Evolutionary conservation across 1,139 yeast genomes (phyloP).

Genomic region (Protomyces inundatus): DNA sequence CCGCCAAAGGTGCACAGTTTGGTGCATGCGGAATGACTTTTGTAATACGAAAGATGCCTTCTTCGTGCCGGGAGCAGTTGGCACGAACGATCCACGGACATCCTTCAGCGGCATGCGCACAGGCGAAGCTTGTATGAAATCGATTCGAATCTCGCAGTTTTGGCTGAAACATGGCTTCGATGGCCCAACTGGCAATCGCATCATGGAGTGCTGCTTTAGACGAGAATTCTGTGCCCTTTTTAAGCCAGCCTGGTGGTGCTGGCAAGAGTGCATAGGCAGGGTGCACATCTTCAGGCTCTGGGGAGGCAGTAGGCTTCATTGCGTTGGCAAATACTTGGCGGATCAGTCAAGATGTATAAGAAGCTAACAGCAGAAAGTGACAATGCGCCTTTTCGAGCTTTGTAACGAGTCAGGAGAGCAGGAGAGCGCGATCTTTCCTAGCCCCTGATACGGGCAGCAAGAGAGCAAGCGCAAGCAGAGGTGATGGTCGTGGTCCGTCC

Average conservation of each 20-base stretch:
- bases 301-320: too few species aligned
- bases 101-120: neutral
- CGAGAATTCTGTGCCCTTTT: neutral
- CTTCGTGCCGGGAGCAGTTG: neutral
- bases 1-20: neutral
- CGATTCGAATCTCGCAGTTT: neutral
- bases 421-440: too few species aligned
- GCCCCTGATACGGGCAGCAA: too few species aligned
- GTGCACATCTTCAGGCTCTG: too few species aligned
- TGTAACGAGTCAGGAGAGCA: too few species aligned
- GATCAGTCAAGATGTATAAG: too few species aligned
- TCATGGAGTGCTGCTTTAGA: neutral
- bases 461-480: too few species aligned
- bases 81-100: neutral
- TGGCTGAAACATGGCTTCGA: neutral
- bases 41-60: neutral
- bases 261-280: too few species aligned
- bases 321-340: too few species aligned
- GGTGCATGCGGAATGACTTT: neutral
- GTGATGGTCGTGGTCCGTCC: too few species aligned
- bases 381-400: too few species aligned
- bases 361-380: too few species aligned
- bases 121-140: neutral
- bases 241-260: neutral
- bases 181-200: neutral